Evolutionary conservation across 2,329 filamentous ascomycete species (phyloP).

Genomic region (Coniosporium tulheliwenetii): DNA sequence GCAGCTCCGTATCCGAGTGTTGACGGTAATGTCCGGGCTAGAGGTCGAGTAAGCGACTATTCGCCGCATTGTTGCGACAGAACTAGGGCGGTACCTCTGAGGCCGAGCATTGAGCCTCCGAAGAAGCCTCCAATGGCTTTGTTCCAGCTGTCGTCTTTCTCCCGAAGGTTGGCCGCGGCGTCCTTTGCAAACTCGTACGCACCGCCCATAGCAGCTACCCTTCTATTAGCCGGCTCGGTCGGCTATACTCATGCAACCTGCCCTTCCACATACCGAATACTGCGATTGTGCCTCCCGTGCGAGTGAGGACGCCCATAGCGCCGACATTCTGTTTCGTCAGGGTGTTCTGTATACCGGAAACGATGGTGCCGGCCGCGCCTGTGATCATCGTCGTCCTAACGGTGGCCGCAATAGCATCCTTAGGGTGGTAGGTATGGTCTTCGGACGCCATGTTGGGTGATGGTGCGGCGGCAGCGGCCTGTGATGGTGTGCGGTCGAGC

Average conservation of each 20-base stretch:
- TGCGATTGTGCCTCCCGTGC: conserved; percentile 59
- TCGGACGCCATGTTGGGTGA: conserved; percentile 9
- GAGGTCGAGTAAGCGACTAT: background rate
- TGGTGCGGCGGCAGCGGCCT: background rate
- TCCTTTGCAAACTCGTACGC: conserved; percentile 64
- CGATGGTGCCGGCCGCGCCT: conserved; percentile 51
- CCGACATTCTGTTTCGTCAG: conserved; percentile 71
- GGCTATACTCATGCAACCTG: background rate
- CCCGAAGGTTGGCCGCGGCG: conserved; percentile 68
- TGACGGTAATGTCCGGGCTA: conserved; percentile 46
- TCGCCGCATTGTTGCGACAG: conserved; percentile 5
- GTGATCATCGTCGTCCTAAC: conserved; percentile 50
- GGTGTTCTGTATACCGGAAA: conserved; percentile 74
- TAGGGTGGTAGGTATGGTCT: conserved; percentile 47
- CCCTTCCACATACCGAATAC: conserved; percentile 38
- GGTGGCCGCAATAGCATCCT: conserved; percentile 57
- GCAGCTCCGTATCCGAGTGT: conserved; percentile 52
- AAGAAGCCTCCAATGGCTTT: conserved; percentile 61
- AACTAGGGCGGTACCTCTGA: conserved; percentile 44
- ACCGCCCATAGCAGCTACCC: conserved; percentile 52
- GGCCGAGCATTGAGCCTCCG: conserved; percentile 55
- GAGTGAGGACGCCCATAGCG: conserved; percentile 63
- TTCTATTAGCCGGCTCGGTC: background rate
- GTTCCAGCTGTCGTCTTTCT: conserved; percentile 70
- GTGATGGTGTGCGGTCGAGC: no score